phyloP scores from a whole-genome alignment of 2,329 filamentous ascomycete genomes.

The Venturia carpophila region DNA sequence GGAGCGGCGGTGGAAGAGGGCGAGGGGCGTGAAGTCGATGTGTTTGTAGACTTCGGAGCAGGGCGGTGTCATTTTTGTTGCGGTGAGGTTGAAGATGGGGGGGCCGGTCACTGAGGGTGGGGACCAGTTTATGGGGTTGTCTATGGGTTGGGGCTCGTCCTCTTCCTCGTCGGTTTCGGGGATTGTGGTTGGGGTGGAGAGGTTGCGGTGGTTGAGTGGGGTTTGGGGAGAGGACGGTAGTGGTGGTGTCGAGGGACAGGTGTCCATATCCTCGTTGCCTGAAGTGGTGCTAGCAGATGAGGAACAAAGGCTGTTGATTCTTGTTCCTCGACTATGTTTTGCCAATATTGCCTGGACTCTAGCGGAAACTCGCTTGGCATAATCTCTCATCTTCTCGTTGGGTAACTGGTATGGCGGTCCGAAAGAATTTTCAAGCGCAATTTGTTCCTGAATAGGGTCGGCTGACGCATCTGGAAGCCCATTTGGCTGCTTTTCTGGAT shows the following conservation, averaged over 20 bases:
- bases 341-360: background rate
- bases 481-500: background rate
- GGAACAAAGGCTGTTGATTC: background rate
- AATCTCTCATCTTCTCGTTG: background rate
- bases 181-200: background rate
- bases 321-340: background rate
- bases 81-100: constrained; percentile 3
- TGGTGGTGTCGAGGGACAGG: background rate
- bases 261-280: background rate
- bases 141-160: background rate
- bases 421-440: background rate
- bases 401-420: constrained; percentile 5
- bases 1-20: constrained; percentile 4
- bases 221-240: background rate
- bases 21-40: constrained; percentile 1
- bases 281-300: background rate
- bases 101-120: background rate
- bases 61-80: background rate
- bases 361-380: background rate
- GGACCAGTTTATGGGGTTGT: background rate
- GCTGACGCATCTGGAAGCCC: background rate
- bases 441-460: background rate
- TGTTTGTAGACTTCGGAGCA: constrained; percentile 13
- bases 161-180: background rate
- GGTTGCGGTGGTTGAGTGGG: background rate